Evolutionary conservation across 768 basidiomycete species (phyloP), one percentile per base, ranked within the genome.

Genomic region (Roridomyces roridus): DNA sequence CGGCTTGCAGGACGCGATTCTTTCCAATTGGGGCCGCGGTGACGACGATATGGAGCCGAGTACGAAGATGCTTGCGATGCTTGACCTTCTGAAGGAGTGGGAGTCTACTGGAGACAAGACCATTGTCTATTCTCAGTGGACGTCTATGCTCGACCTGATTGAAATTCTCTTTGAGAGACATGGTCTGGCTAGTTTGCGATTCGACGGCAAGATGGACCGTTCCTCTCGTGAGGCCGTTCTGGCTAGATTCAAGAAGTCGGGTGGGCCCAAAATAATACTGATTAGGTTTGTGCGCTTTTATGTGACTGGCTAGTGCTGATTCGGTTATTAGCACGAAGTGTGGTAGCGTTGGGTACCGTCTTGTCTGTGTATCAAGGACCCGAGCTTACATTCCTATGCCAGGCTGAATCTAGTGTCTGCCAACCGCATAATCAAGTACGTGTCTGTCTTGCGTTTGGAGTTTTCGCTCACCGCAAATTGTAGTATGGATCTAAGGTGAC

Each of bases 111-210:
- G 85, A 0, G 88, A 90, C 67, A 90, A 90, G 76, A 83, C 82
- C 5, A 89, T 90, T 29, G 77, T 80, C 37, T 90, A 85, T 69
- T 88, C 86, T 6, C 88, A 90, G 68, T 90, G 87, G 88, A 90
- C 88, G 0, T 85, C 85, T 1, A 87, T 88, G 84, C 78, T 90
- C 29, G 84, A 88, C 65, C 72, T 88, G 17, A 70, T 88, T 37
- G 86, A 87, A 59, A 82, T 73, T n/a, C 49, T 86, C 23, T 81
- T 89, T 60, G 76, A 77, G 9, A 77, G 86, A 23, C 72, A 87
- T 64, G 85, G 85, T 0, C 82, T 89, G 17, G 76, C 80, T 42
- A 81, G 63, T 55, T 65, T 89, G 53, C 77, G 87, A 7, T 89
- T 86, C 62, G 88, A 90, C 57, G 88, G 88, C n/a, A 80, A 77